Conservation (phyloP, 2,329 filamentous ascomycete genomes). For the Aureobasidium sp. region DNA sequence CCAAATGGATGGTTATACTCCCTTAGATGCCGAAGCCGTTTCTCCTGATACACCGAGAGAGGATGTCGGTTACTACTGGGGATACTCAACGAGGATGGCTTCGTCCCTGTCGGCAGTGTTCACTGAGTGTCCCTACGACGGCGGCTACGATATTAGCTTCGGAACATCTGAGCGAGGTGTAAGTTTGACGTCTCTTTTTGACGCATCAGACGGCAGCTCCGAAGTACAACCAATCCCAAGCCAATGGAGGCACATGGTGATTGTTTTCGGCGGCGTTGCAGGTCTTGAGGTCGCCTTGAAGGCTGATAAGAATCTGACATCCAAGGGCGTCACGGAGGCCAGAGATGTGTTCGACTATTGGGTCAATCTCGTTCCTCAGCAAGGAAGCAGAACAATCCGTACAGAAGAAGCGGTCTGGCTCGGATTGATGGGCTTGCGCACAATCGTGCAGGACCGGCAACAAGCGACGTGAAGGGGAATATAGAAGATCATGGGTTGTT, state of each 20-base stretch:
- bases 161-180: conserved; percentile 74
- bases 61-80: conserved; percentile 80
- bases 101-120: conserved; percentile 64
- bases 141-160: conserved; percentile 75
- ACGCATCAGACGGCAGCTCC: conserved; percentile 32
- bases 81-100: conserved; percentile 64
- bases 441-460: conserved; percentile 24
- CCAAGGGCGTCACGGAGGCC: conserved; percentile 56
- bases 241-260: conserved; percentile 56
- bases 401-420: conserved; percentile 81
- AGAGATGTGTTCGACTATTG: conserved; percentile 75
- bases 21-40: conserved; percentile 51
- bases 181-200: conserved; percentile 21
- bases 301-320: conserved; percentile 52
- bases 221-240: conserved; percentile 38
- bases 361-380: conserved; percentile 72
- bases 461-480: background rate
- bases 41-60: conserved; percentile 63
- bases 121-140: conserved; percentile 66
- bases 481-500: background rate
- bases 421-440: conserved; percentile 61
- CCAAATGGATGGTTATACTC: conserved; percentile 19
- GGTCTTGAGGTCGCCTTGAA: conserved; percentile 70
- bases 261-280: conserved; percentile 75
- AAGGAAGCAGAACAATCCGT: conserved; percentile 74